Evolutionary conservation across 768 basidiomycete species (phyloP), one percentile per base, ranked within the genome.

Genomic region (Bullera alba): DNA sequence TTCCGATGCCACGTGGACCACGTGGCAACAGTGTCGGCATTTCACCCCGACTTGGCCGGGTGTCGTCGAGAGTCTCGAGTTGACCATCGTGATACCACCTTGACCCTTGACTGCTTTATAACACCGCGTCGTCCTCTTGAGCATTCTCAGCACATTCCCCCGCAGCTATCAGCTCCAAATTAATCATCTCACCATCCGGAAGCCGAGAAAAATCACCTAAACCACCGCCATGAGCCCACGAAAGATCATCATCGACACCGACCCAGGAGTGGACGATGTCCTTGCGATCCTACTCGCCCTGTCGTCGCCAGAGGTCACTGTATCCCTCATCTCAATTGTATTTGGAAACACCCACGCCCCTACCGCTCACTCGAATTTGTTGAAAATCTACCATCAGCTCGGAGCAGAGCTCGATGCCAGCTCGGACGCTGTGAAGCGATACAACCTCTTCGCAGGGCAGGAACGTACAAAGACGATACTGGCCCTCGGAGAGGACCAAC

Each of bases 381-480:
- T 85, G 39, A 91, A 86, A 71, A 73, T 83, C 22, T 91, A 87
- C 67, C 79, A 83, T 56, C 79, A 79, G 1, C 75, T 92, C 27
- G 76, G 78, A 16, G 75, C 51, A n/a, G 68, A 72, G 47, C 23
- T 72, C 17, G 74, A 78, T 30, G 64, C 74, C 34, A 62, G 80
- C 56, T 85, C 86, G 0, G 73, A 77, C 2, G 77, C 83, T 41
- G 67, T 65, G 29, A 54, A 63, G 22, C 77, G 81, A 41, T 92
- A 84, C 60, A 81, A 80, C 0, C 84, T 84, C 49, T 81, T 84
- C 53, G 63, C 29, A 17, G 51, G 41, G 28, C 48, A 53, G 52
- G 43, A 45, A 2, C n/a, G n/a, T n/a, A n/a, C n/a, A n/a, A 85
- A 79, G 57, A 82, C 85, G 0, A 76, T 85, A 34, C 75, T 93